Evolutionary conservation across 768 basidiomycete genomes (phyloP), one percentile per base, ranked within the genome.

Genomic region (Russula griseocarnosa): DNA sequence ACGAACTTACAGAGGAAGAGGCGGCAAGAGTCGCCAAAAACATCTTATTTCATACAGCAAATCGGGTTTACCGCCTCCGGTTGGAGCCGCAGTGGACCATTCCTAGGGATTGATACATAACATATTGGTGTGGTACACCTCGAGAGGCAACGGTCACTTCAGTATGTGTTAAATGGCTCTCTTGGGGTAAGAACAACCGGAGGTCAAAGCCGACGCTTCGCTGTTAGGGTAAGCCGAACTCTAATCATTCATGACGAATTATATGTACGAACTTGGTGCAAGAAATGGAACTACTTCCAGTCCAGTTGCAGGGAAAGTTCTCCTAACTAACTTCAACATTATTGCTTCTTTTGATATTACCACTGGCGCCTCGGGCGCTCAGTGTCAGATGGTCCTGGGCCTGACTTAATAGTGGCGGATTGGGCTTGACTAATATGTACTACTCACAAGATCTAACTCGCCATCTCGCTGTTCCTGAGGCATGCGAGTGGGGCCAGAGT

Each of bases 1-100:
- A 76, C 11, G 86, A 86, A 26, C 70, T 92, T 44, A 78, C 78
- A 2, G 81, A 86, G 65, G 66, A 69, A 3, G 79, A 85, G 66
- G 88, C 87, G 0, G 75, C 83, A 11, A 66, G 67, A 16, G 79
- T 88, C 42, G 79, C 83, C 5, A 72, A 84, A 66, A 79, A 81
- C 18, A 81, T 80, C 3, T 75, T 92, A 34, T 90, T 90, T 69
- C 77, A 84, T 57, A 92, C 84, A 53, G 80, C 90, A 5, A 87
- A 87, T 72, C 75, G 71, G 36, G 55, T 91, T 20, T 92, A 92
- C 69, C 76, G 78, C 9, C 74, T 91, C 54, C 79, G 77, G 1
- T 75, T 89, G 47, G 59, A 74, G 55, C 77, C 78, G 10, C 57
- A 38, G 26, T 18, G 24, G 22, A 16, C 18, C 32, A 13, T 24